Evolutionary conservation across 2,329 filamentous ascomycete species (phyloP), one percentile per base, ranked within the genome.

Genomic region (Diaporthe sp.): DNA sequence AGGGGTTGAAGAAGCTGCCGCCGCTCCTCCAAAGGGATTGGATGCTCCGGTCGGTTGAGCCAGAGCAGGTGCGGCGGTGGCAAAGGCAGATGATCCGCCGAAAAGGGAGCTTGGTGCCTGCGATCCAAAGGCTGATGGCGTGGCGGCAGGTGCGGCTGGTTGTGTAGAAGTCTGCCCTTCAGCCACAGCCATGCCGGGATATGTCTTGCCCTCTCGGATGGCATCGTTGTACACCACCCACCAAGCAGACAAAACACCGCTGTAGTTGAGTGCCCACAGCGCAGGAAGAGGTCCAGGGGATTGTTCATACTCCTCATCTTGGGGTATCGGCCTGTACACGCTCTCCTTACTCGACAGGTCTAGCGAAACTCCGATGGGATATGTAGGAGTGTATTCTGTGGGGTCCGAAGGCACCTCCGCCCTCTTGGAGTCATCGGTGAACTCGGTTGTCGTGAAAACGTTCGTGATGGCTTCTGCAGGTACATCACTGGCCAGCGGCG

Each of bases 181-280:
- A 44, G 86, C 86, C 59, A 85, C 86, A 55, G 88, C 86, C 77
- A 98, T 87, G 6, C 94, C 94, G 55, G 93, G 90, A 82, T 95
- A 98, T 0, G 91, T 90, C 9, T 91, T 91, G 4, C 92, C 92
- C 79, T 93, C 88, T 75, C 93, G 91, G 77, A 99, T 92, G 2
- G 96, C 95, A 57, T 97, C 95, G 49, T 94, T 91, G 84, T 98
- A 98, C 28, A 98, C 90, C 58, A 98, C 85, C 95, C 96, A 98
- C 95, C 96, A 99, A 17, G 92, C 90, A 61, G 91, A 92, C 22
- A 99, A 87, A 13, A 98, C 86, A 78, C 97, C 97, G 80, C 98
- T 95, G 78, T 98, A 93, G 76, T 97, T 98, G 22, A 99, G 87
- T 42, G 95, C 89, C 88, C 97, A 93, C 57, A 98, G 88, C 15